Evolutionary conservation across 2,329 filamentous ascomycete genomes (phyloP), one percentile per base, ranked within the genome.

Genomic region (Pyrenochaeta sp.): DNA sequence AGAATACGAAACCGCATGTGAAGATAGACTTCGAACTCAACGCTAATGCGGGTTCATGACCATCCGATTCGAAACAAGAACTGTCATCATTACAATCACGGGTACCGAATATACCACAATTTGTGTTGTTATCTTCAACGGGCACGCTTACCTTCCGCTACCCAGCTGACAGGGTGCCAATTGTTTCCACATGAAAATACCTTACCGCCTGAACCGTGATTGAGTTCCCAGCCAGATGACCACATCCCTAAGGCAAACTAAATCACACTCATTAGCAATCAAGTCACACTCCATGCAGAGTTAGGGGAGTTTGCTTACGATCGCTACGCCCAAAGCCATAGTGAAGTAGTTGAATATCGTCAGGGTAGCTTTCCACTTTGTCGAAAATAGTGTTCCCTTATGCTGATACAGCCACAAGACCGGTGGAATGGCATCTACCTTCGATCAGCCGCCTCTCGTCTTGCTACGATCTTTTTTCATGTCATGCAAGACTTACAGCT

Each of bases 321-420:
- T 72, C 4, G 63, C 52, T 9, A 68, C 47, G n/a, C 73, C 74
- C n/a, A 75, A 47, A 5, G 65, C 30, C 15, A 84, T 75, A n/a
- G 83, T 76, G 0, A 76, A 36, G 0, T 72, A 61, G 57, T 85
- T 85, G 25, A 83, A n/a, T 4, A 79, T 53, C 3, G 80, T 80
- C 25, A 84, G 67, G 2, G 62, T 54, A 27, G 79, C 79, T 70
- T 84, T 85, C 44, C 76, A 72, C 28, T 74, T 68, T 2, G 56
- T 65, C 10, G 54, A 74, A 46, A 79, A 79, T 69, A 74, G 80
- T 13, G 65, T 63, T 1, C 78, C 80, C 51, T 74, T 72, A 62
- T 85, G 81, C 57, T 86, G 74, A 61, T 80, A 80, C 52, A 84
- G 64, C 80, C 81, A 83, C 62, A 83, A 80, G 2, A 78, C 64